phyloP scores from a whole-genome alignment of 345 rosid genomes.

The Eucalyptus pauciflora region DNA sequence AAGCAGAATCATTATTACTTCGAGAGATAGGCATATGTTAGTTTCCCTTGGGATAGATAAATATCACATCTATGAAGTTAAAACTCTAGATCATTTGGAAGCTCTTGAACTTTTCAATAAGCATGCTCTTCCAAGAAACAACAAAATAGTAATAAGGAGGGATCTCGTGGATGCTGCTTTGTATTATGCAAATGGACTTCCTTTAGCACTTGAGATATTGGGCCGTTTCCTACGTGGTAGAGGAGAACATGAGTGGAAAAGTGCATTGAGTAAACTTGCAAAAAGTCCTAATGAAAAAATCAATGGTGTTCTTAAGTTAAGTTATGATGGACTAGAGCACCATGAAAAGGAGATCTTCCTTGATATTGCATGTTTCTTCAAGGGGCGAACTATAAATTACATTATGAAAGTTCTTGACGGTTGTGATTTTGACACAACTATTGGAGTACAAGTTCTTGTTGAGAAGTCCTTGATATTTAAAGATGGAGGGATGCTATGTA shows the following conservation, averaged over 20 bases:
- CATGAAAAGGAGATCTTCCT: neutral
- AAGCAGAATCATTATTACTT: neutral
- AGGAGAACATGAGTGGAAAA: neutral
- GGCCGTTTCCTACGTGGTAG: neutral
- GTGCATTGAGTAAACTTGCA: neutral
- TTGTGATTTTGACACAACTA: neutral
- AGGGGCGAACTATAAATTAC: neutral
- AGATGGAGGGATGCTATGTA: rapidly evolving
- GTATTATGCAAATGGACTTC: neutral
- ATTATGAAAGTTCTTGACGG: neutral
- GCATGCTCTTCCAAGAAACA: neutral
- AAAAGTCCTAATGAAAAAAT: neutral
- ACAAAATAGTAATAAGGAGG: neutral
- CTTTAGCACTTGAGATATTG: neutral
- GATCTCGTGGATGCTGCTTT: neutral
- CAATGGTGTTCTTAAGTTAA: neutral
- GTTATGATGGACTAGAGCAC: neutral
- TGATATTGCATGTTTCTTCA: neutral
- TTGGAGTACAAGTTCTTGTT: neutral
- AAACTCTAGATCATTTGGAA: rapidly evolving
- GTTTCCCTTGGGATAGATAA: rapidly evolving
- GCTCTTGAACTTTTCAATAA: neutral
- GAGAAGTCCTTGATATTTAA: neutral
- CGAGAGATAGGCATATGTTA: neutral
- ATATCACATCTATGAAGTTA: neutral